Evolutionary conservation across 805 yeast species (phyloP).

Genomic region (Candida bentonensis): DNA sequence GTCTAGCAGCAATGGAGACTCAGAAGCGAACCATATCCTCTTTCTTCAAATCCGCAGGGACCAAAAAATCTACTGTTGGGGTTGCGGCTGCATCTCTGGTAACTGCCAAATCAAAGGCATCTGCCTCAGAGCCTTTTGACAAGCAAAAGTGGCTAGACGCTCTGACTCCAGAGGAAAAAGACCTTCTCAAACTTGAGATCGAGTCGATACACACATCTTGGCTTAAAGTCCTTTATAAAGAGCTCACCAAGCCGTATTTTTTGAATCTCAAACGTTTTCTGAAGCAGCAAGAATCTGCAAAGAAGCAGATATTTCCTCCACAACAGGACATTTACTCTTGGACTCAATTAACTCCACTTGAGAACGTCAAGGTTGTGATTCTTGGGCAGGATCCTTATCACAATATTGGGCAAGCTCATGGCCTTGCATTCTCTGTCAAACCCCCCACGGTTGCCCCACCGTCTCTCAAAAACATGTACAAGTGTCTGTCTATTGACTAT

Average conservation of each 20-base stretch:
- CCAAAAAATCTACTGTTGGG: constrained; percentile 9
- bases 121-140: constrained; percentile 21
- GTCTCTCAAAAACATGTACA: constrained; percentile 75
- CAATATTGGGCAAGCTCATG: constrained; percentile 87
- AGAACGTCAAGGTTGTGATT: constrained; percentile 59
- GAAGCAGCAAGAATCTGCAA: constrained; percentile 27
- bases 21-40: constrained; percentile 3
- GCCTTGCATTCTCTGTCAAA: constrained; percentile 82
- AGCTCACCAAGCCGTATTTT: constrained; percentile 77
- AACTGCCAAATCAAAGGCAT: constrained; percentile 2
- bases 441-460: constrained; percentile 83
- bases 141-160: constrained; percentile 37
- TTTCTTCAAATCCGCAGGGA: constrained; percentile 21
- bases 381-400: constrained; percentile 98
- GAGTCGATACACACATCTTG: constrained; percentile 60
- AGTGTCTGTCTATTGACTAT: constrained; percentile 51
- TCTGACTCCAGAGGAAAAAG: constrained; percentile 33
- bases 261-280: constrained; percentile 56
- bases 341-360: constrained; percentile 73
- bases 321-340: constrained; percentile 70
- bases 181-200: constrained; percentile 52
- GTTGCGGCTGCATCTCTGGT: constrained; percentile 17
- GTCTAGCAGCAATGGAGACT: background rate
- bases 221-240: constrained; percentile 55
- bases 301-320: constrained; percentile 65